phyloP scores from a whole-genome alignment of 2,329 filamentous ascomycete species.

The Colletotrichum destructivum region DNA sequence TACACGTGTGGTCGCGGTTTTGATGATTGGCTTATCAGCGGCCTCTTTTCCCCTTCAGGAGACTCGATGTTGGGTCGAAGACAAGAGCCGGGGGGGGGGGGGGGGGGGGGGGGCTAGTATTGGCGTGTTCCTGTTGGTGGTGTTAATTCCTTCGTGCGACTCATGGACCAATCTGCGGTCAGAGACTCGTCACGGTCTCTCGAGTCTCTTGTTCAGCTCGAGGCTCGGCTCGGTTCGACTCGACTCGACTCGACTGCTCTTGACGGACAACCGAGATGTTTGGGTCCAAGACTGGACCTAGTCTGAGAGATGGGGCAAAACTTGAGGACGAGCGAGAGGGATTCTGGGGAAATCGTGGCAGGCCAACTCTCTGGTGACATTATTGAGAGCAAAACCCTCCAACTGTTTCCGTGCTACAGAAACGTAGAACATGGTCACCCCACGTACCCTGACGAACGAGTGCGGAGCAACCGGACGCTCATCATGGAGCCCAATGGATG shows the following conservation, averaged over 20 bases:
- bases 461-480: conserved; percentile 5
- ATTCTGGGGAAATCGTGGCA: background rate
- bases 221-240: background rate
- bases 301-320: background rate
- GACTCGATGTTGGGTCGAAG: conserved; percentile 1
- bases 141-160: conserved; percentile 12
- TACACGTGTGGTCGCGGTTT: conserved; percentile 34
- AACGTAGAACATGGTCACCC: background rate
- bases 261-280: conserved; percentile 7
- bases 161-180: conserved; percentile 25
- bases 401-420: background rate
- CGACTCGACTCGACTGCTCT: background rate
- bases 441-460: conserved; percentile 3
- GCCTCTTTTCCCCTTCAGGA: conserved; percentile 31
- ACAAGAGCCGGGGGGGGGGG: too few relatives aligned
- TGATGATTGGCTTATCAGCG: conserved; percentile 42
- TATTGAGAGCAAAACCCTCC: background rate
- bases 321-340: background rate
- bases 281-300: background rate
- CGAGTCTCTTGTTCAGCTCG: conserved; percentile 2
- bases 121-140: background rate
- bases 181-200: conserved; percentile 30
- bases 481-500: background rate
- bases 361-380: background rate
- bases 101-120: background rate